Percentiles rank a stretch among this genome's conserved stretches.
Conservation (phyloP, 2,329 filamentous ascomycete genomes). For the Pseudogymnoascus sp. region DNA sequence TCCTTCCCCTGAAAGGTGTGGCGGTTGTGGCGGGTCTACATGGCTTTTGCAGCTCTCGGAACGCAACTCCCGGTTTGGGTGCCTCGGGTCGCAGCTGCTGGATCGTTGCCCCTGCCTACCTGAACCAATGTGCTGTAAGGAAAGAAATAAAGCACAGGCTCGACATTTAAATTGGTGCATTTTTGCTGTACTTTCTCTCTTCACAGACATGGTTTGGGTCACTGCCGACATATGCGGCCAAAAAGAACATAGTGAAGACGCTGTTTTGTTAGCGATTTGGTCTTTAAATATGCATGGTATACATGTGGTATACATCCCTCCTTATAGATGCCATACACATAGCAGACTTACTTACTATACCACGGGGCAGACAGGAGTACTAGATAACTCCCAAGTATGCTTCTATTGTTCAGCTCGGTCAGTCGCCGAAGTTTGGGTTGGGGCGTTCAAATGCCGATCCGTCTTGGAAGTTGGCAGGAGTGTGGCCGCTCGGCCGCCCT, state of each 20-base stretch:
- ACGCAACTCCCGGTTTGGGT: background rate
- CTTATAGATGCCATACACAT: no score
- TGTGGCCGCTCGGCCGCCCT: background rate
- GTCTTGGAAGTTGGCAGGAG: background rate
- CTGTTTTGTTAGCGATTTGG: background rate
- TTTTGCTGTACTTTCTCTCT: background rate
- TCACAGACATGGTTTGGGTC: background rate
- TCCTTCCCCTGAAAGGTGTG: background rate
- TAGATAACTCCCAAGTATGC: background rate
- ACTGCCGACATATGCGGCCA: background rate
- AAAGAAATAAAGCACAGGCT: background rate
- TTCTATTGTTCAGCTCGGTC: background rate
- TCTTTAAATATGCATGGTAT: background rate
- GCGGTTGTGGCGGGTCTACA: background rate
- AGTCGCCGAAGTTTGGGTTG: background rate
- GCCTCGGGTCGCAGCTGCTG: background rate
- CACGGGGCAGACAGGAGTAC: background rate
- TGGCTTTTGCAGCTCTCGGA: background rate
- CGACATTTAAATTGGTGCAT: background rate
- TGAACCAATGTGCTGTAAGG: background rate
- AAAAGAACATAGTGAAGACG: no score
- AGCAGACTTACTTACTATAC: background rate
- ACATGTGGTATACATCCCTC: no score
- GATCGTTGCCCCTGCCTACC: background rate
- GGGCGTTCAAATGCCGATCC: background rate